Evolutionary conservation across 1,139 yeast genomes (phyloP).

Genomic region (Debaryomyces coudertii): DNA sequence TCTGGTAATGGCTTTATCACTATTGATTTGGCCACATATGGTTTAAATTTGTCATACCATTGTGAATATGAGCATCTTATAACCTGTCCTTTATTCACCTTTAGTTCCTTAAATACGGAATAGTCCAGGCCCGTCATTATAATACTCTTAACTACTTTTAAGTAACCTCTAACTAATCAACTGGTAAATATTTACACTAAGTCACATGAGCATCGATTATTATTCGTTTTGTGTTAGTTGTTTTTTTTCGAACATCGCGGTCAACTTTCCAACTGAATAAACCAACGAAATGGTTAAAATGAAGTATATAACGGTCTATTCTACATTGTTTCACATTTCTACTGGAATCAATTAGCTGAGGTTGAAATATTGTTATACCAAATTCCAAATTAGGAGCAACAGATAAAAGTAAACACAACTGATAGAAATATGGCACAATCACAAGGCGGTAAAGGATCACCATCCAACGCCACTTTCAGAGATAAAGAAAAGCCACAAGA

Average conservation of each 20-base stretch:
- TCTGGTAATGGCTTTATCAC: constrained; percentile 68
- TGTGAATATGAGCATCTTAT: constrained; percentile 68
- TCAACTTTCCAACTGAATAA: constrained; percentile 4
- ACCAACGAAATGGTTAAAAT: not conserved
- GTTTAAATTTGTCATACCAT: constrained; percentile 67
- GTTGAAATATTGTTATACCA: constrained; percentile 1
- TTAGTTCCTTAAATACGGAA: constrained; percentile 35
- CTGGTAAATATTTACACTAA: not conserved
- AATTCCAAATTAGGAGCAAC: not conserved
- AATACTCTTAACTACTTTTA: not conserved
- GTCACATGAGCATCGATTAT: constrained; percentile 5
- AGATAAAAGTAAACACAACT: not conserved
- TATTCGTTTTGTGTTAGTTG: constrained; percentile 7
- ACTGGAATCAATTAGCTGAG: constrained; percentile 4
- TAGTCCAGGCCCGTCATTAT: constrained; percentile 5
- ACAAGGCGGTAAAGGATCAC: constrained; percentile 37
- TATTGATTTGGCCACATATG: constrained; percentile 53
- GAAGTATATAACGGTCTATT: not conserved
- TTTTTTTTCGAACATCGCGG: constrained; percentile 9
- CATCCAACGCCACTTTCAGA: constrained; percentile 87
- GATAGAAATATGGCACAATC: constrained; percentile 21
- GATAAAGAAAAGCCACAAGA: constrained; percentile 98
- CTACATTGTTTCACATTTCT: constrained; percentile 4
- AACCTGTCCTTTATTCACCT: constrained; percentile 53
- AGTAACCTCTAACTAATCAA: not conserved